These are phyloP conservation scores for Neckera pumila DNA, from an alignment of 225 moss, liverwort and hornwort genomes.

Conservation along the genomic window DNA sequence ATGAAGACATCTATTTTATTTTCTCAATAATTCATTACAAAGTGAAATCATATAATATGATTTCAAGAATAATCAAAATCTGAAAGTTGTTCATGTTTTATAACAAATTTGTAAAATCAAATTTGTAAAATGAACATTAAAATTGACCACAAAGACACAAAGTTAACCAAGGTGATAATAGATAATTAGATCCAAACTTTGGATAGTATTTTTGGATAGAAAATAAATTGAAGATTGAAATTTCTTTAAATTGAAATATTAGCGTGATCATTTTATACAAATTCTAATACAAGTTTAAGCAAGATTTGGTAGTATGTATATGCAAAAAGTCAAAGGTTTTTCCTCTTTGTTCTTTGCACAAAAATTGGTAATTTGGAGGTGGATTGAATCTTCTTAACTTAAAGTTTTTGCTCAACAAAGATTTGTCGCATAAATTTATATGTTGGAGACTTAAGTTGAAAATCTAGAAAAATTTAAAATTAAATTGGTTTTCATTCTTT, in stretches of 20 bases:
- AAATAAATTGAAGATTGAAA: background rate
- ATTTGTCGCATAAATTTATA: background rate
- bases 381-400: background rate
- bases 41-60: too few species aligned
- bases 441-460: background rate
- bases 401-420: background rate
- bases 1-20: fast-evolving
- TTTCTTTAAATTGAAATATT: background rate
- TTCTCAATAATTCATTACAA: background rate
- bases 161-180: background rate
- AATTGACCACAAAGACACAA: background rate
- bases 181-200: background rate
- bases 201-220: fast-evolving
- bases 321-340: too few species aligned
- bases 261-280: background rate
- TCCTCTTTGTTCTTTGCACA: too few species aligned
- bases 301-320: too few species aligned
- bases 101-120: background rate
- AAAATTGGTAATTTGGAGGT: too few species aligned
- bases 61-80: background rate
- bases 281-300: too few species aligned
- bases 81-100: too few species aligned
- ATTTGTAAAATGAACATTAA: background rate
- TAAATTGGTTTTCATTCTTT: background rate
- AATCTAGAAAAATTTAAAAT: background rate